Percentiles rank a stretch among this genome's conserved stretches.
Evolutionary conservation across 768 basidiomycete genomes (phyloP).

Genomic region (Tylopilus subfusipes): DNA sequence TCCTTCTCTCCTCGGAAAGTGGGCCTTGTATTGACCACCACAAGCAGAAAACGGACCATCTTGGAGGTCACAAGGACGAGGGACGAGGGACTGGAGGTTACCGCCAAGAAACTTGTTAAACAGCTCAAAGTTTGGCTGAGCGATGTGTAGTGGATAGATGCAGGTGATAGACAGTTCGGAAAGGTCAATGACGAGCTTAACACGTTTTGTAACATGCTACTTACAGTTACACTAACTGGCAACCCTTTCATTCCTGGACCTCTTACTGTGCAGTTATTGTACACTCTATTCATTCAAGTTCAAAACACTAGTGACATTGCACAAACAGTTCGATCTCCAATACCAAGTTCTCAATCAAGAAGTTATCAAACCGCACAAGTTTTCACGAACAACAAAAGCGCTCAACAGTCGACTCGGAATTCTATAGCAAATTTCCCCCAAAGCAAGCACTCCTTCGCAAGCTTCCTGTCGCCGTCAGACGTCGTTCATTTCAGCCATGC

Average conservation of each 20-base stretch:
- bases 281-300: no score
- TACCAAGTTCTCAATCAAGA: no score
- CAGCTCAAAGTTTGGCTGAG: constrained; percentile 46
- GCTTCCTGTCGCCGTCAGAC: neutral
- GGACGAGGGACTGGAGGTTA: constrained; percentile 54
- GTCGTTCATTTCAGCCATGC: neutral
- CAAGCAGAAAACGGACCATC: constrained; percentile 48
- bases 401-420: no score
- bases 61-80: constrained; percentile 47
- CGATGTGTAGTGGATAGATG: constrained; percentile 7
- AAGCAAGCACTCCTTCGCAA: neutral
- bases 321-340: neutral
- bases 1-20: constrained; percentile 40
- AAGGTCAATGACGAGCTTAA: no score
- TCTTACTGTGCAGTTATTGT: no score
- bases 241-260: neutral
- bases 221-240: neutral
- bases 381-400: no score
- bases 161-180: no score
- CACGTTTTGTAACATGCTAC: neutral
- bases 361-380: no score
- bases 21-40: constrained; percentile 33
- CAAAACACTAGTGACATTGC: no score
- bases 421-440: no score
- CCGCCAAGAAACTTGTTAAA: constrained; percentile 50